Percentiles rank a stretch among this genome's conserved stretches.
These are phyloP conservation scores for Vigna hirtella DNA, from an alignment of 306 rosid genomes.

Conservation along the genomic window DNA sequence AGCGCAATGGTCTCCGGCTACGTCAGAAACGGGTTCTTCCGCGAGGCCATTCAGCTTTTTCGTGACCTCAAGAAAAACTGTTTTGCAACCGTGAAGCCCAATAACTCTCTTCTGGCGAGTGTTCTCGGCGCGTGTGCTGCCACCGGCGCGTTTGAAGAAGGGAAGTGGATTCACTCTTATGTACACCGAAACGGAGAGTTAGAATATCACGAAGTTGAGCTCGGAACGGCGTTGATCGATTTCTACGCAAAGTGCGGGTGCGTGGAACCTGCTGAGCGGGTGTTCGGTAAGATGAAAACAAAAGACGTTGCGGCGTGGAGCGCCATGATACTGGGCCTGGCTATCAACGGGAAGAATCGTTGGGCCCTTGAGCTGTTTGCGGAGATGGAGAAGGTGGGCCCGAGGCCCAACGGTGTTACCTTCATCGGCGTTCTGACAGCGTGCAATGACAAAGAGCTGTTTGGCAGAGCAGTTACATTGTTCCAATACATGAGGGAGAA, in stretches of 20 bases:
- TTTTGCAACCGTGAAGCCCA: slow-evolving; percentile 26
- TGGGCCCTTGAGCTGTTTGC: slow-evolving; percentile 54
- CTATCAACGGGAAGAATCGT: slow-evolving; percentile 48
- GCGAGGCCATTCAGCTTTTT: slow-evolving; percentile 45
- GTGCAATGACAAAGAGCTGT: slow-evolving; percentile 58
- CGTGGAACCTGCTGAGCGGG: slow-evolving; percentile 30
- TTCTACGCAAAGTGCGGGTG: slow-evolving; percentile 50
- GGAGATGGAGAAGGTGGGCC: slow-evolving; percentile 64
- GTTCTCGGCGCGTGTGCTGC: slow-evolving; percentile 51
- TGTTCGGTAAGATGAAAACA: slow-evolving; percentile 36
- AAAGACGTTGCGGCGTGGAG: slow-evolving; percentile 57
- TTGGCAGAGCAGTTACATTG: slow-evolving; percentile 36
- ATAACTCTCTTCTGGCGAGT: slow-evolving; percentile 41
- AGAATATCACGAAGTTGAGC: slow-evolving; percentile 43
- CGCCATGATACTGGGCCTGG: slow-evolving; percentile 57
- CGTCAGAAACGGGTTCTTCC: slow-evolving; percentile 49
- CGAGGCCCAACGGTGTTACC: slow-evolving; percentile 60
- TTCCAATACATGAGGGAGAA: slow-evolving; percentile 54
- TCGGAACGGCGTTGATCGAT: slow-evolving; percentile 50
- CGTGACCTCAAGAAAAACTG: slow-evolving; percentile 17
- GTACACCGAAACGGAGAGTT: slow-evolving; percentile 36
- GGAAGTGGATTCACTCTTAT: slow-evolving; percentile 51
- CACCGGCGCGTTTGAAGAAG: slow-evolving; percentile 52
- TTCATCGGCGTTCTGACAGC: slow-evolving; percentile 65
- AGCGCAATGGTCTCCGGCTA: slow-evolving; percentile 58